Conservation (phyloP, 495 filamentous ascomycete species). For the Daldinia grandis region DNA sequence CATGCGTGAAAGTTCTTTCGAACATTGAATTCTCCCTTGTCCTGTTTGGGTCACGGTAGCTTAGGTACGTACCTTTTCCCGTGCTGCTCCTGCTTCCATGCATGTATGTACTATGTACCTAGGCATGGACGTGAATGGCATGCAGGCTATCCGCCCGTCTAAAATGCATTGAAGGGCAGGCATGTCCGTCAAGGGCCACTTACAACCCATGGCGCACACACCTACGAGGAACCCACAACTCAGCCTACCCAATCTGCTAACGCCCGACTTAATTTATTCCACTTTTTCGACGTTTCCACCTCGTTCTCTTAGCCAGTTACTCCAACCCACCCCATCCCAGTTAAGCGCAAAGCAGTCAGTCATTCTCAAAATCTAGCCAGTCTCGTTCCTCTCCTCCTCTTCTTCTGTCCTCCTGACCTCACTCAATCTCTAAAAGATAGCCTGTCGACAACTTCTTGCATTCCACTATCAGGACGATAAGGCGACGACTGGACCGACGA, state of each 20-base stretch:
- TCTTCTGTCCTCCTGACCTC: slow-evolving; percentile 38
- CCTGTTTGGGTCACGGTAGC: background rate
- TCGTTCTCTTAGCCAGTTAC: slow-evolving; percentile 39
- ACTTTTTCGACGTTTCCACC: slow-evolving; percentile 40
- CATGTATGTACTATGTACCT: background rate
- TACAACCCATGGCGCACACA: slow-evolving; percentile 16
- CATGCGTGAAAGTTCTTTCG: slow-evolving; percentile 7
- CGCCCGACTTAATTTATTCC: slow-evolving; percentile 37
- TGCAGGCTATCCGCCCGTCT: slow-evolving; percentile 20
- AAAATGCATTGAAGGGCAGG: slow-evolving; percentile 30
- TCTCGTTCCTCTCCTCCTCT: slow-evolving; percentile 21
- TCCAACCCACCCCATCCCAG: slow-evolving; percentile 26
- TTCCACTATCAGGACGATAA: slow-evolving; percentile 17
- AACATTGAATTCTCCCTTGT: slow-evolving; percentile 12
- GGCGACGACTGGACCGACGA: slow-evolving; percentile 26
- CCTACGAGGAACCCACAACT: slow-evolving; percentile 9
- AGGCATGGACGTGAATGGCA: background rate
- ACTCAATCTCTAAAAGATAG: slow-evolving; percentile 1
- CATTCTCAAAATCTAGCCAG: slow-evolving; percentile 29
- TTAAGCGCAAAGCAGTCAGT: slow-evolving; percentile 35
- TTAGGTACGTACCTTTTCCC: background rate
- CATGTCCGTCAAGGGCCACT: slow-evolving; percentile 18
- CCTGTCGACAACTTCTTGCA: slow-evolving; percentile 23
- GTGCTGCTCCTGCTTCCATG: background rate
- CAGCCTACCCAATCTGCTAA: slow-evolving; percentile 34